These are phyloP conservation scores for Pterocarpus santalinus DNA, from an alignment of 306 rosid genomes.

Conservation along the genomic window DNA sequence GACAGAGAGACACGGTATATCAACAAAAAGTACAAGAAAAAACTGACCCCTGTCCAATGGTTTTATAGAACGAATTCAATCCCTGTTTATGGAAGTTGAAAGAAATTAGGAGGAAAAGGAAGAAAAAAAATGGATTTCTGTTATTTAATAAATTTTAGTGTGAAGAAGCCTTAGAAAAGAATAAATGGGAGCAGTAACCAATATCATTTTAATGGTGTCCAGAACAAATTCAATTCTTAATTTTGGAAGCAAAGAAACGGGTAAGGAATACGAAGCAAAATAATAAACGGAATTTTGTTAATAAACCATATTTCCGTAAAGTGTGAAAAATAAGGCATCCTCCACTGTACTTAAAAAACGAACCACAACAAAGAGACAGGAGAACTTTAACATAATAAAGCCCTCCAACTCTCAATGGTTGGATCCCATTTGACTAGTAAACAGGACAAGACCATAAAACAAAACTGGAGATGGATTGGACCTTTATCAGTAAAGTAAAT, in stretches of 20 bases:
- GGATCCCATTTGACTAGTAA: conserved; percentile 31
- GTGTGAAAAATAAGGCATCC: neutral
- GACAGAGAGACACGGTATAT: neutral
- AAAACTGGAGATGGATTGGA: conserved; percentile 40
- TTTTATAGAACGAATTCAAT: neutral
- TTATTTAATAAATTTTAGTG: neutral
- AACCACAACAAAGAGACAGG: neutral
- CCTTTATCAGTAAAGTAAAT: conserved; percentile 19
- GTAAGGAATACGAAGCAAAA: neutral
- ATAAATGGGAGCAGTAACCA: neutral
- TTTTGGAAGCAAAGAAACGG: neutral
- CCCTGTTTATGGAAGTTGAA: neutral
- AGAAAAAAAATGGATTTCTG: neutral
- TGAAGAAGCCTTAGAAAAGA: neutral
- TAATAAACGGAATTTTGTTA: neutral
- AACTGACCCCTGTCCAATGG: neutral
- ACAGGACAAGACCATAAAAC: conserved; percentile 28
- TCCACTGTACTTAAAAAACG: neutral
- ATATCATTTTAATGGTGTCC: neutral
- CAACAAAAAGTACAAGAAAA: neutral
- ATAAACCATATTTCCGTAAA: neutral
- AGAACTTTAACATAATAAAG: conserved; percentile 3
- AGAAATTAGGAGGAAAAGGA: no score
- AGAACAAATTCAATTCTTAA: neutral
- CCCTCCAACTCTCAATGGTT: conserved; percentile 20